Conservation (phyloP, 2,329 filamentous ascomycete genomes). For the Botrytis paeoniae region DNA sequence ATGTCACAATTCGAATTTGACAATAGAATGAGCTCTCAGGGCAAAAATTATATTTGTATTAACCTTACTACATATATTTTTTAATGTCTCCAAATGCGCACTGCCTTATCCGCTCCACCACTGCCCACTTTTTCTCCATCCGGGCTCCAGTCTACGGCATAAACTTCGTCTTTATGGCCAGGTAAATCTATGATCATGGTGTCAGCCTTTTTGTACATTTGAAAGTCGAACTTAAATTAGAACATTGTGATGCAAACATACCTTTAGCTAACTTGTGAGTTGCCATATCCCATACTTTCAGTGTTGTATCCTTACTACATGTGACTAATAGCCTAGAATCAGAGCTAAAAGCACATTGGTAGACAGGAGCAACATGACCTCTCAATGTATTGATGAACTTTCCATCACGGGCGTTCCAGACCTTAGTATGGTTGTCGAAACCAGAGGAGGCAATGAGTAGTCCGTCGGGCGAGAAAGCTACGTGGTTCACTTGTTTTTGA, state of each 20-base stretch:
- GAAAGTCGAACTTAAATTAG: neutral
- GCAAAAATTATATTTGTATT: neutral
- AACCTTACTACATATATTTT: too few relatives aligned
- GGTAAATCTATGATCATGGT: conserved; percentile 63
- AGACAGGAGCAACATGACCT: conserved; percentile 88
- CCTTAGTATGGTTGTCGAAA: conserved; percentile 93
- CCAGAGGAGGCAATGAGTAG: conserved; percentile 80
- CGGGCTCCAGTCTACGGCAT: conserved; percentile 90
- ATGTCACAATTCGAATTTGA: neutral
- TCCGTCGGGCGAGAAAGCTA: conserved; percentile 90
- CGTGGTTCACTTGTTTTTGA: conserved; percentile 95
- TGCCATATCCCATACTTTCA: conserved; percentile 92
- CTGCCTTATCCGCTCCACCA: conserved; percentile 86
- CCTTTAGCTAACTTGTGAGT: conserved; percentile 70
- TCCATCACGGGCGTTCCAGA: conserved; percentile 76
- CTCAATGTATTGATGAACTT: conserved; percentile 84
- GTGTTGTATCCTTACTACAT: conserved; percentile 80
- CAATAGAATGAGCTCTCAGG: neutral
- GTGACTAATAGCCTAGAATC: conserved; percentile 88
- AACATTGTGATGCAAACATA: conserved; percentile 25
- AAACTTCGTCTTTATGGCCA: conserved; percentile 89
- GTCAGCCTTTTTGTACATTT: conserved; percentile 17
- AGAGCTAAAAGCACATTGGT: conserved; percentile 88
- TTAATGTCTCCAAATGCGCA: conserved; percentile 64
- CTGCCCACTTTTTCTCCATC: conserved; percentile 87